phyloP scores from a whole-genome alignment of 106 monocot genomes.

The Triglochin maritima region DNA sequence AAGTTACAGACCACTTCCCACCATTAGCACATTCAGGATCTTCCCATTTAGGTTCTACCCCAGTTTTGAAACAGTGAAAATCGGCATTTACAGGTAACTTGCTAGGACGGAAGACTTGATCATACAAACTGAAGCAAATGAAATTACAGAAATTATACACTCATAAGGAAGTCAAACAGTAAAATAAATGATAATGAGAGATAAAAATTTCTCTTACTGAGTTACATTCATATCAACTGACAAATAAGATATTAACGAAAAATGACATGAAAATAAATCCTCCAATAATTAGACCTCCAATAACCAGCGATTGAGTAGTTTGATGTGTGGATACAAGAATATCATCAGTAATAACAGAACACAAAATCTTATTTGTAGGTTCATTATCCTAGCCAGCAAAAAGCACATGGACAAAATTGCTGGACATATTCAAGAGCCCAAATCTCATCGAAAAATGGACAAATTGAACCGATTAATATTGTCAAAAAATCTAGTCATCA shows the following conservation, averaged over 20 bases:
- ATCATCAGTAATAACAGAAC: too few species aligned
- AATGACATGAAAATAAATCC: not conserved
- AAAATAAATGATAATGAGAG: not conserved
- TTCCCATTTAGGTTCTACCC: constrained; percentile 95
- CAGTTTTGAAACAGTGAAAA: constrained; percentile 81
- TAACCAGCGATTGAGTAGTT: too few species aligned
- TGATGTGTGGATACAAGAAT: too few species aligned
- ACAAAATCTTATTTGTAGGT: too few species aligned
- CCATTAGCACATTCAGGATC: constrained; percentile 92
- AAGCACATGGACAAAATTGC: too few species aligned
- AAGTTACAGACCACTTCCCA: constrained; percentile 78
- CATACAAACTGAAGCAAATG: constrained; percentile 53
- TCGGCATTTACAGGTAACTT: constrained; percentile 71
- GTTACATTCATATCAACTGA: not conserved
- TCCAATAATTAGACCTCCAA: too few species aligned
- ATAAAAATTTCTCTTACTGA: too few species aligned
- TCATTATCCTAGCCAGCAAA: too few species aligned
- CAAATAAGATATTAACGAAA: not conserved
- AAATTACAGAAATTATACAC: not conserved
- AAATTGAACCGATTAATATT: too few species aligned
- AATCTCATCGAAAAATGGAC: too few species aligned
- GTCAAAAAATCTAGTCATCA: too few species aligned
- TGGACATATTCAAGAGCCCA: too few species aligned
- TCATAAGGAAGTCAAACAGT: not conserved
- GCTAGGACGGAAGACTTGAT: constrained; percentile 92